Base-by-base conservation (phyloP, 306 rosid genomes). In the Vigna hirtella region DNA sequence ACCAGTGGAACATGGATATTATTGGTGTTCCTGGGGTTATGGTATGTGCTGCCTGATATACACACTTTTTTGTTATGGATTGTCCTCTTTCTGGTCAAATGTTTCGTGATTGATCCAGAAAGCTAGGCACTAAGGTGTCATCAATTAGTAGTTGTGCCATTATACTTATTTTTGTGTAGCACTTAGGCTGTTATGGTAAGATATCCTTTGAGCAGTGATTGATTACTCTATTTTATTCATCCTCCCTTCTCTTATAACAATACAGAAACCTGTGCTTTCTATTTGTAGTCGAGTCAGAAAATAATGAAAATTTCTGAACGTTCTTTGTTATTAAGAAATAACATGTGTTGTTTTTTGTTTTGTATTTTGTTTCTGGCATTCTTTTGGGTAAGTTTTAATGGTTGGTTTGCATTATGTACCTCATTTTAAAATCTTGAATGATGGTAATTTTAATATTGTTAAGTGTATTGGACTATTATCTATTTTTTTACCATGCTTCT, bases 1-100 rank as follows among this genome's bases (percentile, higher is more conserved):
- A 92, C 61, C 98, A 95, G 59, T 95, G 98, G 98, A 95, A 95
- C 76, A 95, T 95, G 98, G 98, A 95, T 82, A 91, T 92, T 66
- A 85, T 95, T 70, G 98, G 98, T 81, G 96, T 95, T 59, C 89
- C 93, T 14, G 98, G 88, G 56, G 93, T 95, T 71, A 89, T 78
- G 89, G 98, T 92, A 91, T 74, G 90, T 58, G 69, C 75, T 80
- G 34, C 51, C 40, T 38, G 61, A 68, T 64, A 59, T 63, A 32
- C 45, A 66, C 59, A 30, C 57, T 68, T 50, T 73, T 77, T 72
- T 63, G 64, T 70, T 63, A 45, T 43, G 68, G 40, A 17, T 40
- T 74, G 40, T 43, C 61, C 72, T 65, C 70, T 58, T 65, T 63
- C 66, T 28, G 22, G 52, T 76, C 45, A 14, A 30, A 49, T 53